Percentiles rank a stretch among this genome's conserved stretches.
phyloP scores from a whole-genome alignment of 2,329 filamentous ascomycete species.

The Scedosporium minutisporum region DNA sequence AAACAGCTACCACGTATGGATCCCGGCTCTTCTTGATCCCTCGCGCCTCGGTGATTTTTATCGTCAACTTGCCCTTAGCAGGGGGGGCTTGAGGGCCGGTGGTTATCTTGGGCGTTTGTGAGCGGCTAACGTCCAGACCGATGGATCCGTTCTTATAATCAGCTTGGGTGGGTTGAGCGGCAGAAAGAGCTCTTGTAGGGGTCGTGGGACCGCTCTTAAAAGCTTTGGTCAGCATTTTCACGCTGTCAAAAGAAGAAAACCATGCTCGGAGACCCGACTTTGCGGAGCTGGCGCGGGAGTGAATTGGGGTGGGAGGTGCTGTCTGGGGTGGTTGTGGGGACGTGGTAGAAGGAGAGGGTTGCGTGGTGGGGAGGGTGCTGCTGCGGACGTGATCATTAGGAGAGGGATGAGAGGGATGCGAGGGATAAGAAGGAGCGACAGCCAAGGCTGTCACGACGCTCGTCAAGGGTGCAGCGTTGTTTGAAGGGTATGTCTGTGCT shows the following conservation, averaged over 20 bases:
- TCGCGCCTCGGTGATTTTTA: constrained; percentile 79
- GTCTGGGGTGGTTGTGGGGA: constrained; percentile 41
- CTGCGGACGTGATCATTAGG: constrained; percentile 34
- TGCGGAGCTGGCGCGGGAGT: constrained; percentile 27
- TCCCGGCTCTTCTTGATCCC: constrained; percentile 74
- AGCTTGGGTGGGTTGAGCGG: constrained; percentile 42
- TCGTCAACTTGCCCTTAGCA: constrained; percentile 77
- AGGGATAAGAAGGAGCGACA: constrained; percentile 59
- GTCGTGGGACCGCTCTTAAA: constrained; percentile 89
- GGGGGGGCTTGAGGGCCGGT: constrained; percentile 54
- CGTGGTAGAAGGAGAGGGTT: constrained; percentile 12
- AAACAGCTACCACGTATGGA: constrained; percentile 93
- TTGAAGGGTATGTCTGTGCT: neutral
- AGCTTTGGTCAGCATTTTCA: constrained; percentile 83
- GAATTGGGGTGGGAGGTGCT: constrained; percentile 27
- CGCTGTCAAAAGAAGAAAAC: constrained; percentile 56
- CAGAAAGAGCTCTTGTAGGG: constrained; percentile 77
- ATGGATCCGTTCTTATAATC: constrained; percentile 28
- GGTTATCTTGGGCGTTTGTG: constrained; percentile 40
- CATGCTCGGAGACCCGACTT: constrained; percentile 23
- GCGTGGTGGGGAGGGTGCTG: constrained; percentile 6
- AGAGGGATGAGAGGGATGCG: constrained; percentile 38
- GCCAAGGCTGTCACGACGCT: constrained; percentile 52
- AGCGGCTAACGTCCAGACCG: constrained; percentile 37
- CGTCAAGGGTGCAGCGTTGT: constrained; percentile 17